Conservation (phyloP, 441 rosid genomes). For the Mallotus japonicus region DNA sequence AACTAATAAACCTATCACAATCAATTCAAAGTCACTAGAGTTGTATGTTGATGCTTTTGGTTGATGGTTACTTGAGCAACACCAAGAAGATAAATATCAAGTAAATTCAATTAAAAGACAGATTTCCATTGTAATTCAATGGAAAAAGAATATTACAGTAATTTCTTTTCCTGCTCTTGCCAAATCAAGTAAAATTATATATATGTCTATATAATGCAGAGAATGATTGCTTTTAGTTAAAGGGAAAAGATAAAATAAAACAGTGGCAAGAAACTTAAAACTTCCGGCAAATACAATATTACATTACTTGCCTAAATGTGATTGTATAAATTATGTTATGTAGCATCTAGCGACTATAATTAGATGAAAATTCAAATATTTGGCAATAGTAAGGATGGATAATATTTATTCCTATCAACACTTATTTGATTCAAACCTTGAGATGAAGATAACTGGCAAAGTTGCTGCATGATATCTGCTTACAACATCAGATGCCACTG, state of each 20-base stretch:
- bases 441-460: conserved; percentile 76
- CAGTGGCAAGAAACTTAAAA: neutral
- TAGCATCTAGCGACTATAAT: neutral
- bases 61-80: neutral
- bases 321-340: neutral
- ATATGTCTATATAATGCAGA: neutral
- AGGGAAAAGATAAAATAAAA: neutral
- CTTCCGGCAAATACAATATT: neutral
- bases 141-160: neutral
- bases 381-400: neutral
- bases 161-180: neutral
- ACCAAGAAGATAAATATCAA: neutral
- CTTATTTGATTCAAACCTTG: conserved; percentile 55
- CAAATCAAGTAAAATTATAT: neutral
- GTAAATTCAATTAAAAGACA: neutral
- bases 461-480: conserved; percentile 66
- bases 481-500: conserved; percentile 74
- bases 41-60: neutral
- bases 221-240: neutral
- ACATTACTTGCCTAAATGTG: neutral
- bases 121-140: neutral
- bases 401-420: neutral
- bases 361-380: neutral
- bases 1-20: neutral
- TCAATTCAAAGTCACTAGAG: neutral